Conservation (phyloP, 345 rosid species). For the Murraya koenigii region DNA sequence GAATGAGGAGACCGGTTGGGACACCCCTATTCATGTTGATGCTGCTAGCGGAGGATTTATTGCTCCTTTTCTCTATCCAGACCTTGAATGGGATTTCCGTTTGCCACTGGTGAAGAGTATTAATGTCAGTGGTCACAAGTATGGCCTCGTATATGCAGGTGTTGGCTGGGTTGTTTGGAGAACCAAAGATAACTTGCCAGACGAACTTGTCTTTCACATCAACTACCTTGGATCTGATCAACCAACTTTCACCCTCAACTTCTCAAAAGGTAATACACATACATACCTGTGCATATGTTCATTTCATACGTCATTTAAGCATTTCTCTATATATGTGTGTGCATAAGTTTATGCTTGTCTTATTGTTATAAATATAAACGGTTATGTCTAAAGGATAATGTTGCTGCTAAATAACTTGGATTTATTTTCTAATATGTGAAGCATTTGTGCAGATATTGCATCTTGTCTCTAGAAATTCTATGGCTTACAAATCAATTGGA, state of each 20-base stretch:
- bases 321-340: background rate
- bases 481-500: background rate
- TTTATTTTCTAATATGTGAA: background rate
- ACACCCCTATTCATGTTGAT: constrained; percentile 71
- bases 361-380: background rate
- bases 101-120: constrained; percentile 76
- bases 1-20: constrained; percentile 69
- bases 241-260: constrained; percentile 84
- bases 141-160: constrained; percentile 81
- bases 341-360: background rate
- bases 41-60: constrained; percentile 86
- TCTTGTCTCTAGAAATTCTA: background rate
- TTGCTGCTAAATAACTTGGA: background rate
- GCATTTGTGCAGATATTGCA: background rate
- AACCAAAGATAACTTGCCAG: constrained; percentile 78
- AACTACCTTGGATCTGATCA: constrained; percentile 78
- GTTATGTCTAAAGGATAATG: background rate
- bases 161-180: constrained; percentile 84
- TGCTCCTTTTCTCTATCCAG: constrained; percentile 70
- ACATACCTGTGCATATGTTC: background rate
- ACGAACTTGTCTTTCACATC: constrained; percentile 77
- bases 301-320: background rate
- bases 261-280: constrained; percentile 60
- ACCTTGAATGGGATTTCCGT: constrained; percentile 85
- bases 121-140: constrained; percentile 76